These are phyloP conservation scores for Paraconiothyrium brasiliense DNA, from an alignment of 2,329 filamentous ascomycete genomes.

Conservation along the genomic window DNA sequence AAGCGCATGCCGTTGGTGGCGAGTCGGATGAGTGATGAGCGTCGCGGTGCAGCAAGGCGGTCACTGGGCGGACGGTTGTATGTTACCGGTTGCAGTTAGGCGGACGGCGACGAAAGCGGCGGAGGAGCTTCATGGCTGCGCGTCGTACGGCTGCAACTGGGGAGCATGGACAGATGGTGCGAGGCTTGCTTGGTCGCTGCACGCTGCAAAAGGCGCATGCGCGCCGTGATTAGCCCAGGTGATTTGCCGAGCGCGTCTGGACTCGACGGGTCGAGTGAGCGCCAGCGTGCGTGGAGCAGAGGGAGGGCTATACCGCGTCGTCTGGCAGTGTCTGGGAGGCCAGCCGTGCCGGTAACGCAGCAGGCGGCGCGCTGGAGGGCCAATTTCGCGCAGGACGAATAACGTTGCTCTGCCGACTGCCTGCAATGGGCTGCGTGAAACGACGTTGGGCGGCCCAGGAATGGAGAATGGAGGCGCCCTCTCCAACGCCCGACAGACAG, in stretches of 20 bases:
- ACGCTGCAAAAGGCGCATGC: slow-evolving; percentile 4
- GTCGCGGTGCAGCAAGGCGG: neutral
- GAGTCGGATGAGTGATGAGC: neutral
- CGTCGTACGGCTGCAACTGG: slow-evolving; percentile 8
- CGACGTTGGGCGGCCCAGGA: slow-evolving; percentile 7
- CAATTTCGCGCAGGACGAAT: slow-evolving; percentile 39
- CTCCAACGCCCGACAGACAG: slow-evolving; percentile 8
- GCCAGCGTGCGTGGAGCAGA: slow-evolving; percentile 4
- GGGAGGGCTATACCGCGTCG: neutral
- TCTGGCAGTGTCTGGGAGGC: slow-evolving; percentile 7
- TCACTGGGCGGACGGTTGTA: neutral
- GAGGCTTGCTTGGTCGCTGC: slow-evolving; percentile 11
- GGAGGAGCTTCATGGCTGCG: neutral
- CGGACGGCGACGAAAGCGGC: slow-evolving; percentile 11
- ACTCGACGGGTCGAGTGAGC: slow-evolving; percentile 4
- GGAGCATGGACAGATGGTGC: slow-evolving; percentile 5
- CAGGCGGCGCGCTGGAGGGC: slow-evolving; percentile 29
- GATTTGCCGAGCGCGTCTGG: slow-evolving; percentile 10
- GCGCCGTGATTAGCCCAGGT: slow-evolving; percentile 4
- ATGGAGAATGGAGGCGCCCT: slow-evolving; percentile 1
- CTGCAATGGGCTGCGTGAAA: slow-evolving; percentile 37
- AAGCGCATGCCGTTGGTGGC: neutral
- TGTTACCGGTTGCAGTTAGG: neutral
- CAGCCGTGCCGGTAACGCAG: slow-evolving; percentile 31
- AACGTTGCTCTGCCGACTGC: slow-evolving; percentile 28